These are phyloP conservation scores for Patellifolia procumbens DNA, from an alignment of 179 eudicot species.

Conservation along the genomic window DNA sequence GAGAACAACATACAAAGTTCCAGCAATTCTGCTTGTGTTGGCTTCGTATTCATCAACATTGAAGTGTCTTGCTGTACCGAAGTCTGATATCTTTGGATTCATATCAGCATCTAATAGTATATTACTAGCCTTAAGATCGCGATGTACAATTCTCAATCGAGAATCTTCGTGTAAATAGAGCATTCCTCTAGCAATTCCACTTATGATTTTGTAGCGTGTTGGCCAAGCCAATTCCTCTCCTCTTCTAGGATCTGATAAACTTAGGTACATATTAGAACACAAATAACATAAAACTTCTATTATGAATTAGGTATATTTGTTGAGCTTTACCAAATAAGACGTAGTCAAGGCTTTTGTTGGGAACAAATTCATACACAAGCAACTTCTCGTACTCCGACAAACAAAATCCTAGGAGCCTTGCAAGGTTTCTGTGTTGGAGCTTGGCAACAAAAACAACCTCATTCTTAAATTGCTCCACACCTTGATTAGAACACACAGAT, in stretches of 20 bases:
- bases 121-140: conserved; percentile 52
- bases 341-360: conserved; percentile 34
- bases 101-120: conserved; percentile 36
- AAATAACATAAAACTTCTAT: no score
- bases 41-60: conserved; percentile 23
- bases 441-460: conserved; percentile 31
- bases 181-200: conserved; percentile 45
- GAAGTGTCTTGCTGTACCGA: conserved; percentile 39
- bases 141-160: conserved; percentile 39
- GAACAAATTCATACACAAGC: conserved; percentile 33
- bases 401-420: conserved; percentile 26
- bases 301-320: no score
- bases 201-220: conserved; percentile 35
- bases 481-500: no score
- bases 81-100: conserved; percentile 51
- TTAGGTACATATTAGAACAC: no score
- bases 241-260: conserved; percentile 34
- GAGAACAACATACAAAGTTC: conserved; percentile 32
- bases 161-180: conserved; percentile 55
- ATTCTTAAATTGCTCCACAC: conserved; percentile 25
- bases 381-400: conserved; percentile 26
- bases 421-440: conserved; percentile 34
- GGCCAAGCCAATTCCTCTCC: conserved; percentile 37
- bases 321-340: no score
- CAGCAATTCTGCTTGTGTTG: conserved; percentile 21